Conservation (phyloP, 345 rosid genomes). For the Lepidium africanum region DNA sequence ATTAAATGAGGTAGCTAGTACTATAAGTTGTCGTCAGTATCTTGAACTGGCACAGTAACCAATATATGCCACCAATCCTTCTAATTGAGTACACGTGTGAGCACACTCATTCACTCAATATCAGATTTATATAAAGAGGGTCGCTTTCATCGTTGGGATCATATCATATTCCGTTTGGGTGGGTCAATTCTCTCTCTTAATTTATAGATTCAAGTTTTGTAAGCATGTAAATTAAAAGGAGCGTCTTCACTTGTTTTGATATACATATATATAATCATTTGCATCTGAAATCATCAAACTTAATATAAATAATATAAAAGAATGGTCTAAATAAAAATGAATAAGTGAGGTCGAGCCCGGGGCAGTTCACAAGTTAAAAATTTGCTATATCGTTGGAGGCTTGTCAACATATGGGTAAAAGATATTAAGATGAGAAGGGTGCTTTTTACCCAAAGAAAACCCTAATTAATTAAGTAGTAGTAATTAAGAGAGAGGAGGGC, state of each 20-base stretch:
- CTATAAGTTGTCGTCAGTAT: slow-evolving; percentile 8
- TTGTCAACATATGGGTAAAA: no score
- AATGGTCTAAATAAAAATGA: no score
- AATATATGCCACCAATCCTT: not conserved
- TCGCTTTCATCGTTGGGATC: not conserved
- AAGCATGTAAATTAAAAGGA: slow-evolving; percentile 8
- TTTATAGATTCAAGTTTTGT: not conserved
- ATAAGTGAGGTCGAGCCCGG: no score
- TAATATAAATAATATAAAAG: no score
- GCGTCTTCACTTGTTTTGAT: not conserved
- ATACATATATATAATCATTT: no score
- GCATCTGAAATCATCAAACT: no score
- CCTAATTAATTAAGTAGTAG: not conserved
- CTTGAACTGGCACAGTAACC: slow-evolving; percentile 17
- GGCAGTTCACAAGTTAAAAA: no score
- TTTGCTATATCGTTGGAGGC: no score
- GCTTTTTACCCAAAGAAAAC: not conserved
- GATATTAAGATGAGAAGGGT: not conserved
- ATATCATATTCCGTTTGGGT: not conserved
- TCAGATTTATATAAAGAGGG: slow-evolving; percentile 10
- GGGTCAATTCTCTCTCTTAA: not conserved
- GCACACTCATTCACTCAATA: not conserved
- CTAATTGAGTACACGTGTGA: slow-evolving; percentile 4
- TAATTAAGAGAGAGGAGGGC: not conserved
- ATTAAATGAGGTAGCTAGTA: not conserved